phyloP scores from a whole-genome alignment of 371 early-diverging fungal species.

The Mucor irregularis region DNA sequence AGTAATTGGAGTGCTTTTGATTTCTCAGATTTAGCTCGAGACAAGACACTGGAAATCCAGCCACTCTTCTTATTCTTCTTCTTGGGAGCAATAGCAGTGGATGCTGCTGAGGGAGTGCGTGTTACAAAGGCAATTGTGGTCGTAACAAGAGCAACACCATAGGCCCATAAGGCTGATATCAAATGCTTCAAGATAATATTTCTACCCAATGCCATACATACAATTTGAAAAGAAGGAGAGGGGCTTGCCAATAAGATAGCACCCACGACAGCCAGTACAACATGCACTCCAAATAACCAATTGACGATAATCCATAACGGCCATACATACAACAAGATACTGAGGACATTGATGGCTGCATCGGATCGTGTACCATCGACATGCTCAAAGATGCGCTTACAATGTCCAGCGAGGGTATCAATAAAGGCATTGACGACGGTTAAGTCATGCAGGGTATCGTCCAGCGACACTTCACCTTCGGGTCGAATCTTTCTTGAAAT shows the following conservation, averaged over 20 bases:
- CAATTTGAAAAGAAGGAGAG: constrained; percentile 31
- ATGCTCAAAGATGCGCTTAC: neutral
- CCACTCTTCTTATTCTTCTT: neutral
- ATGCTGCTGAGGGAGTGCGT: neutral
- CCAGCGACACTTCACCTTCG: constrained; percentile 38
- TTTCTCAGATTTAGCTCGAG: constrained; percentile 20
- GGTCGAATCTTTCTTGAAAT: constrained; percentile 34
- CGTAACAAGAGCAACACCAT: constrained; percentile 28
- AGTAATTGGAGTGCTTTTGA: constrained; percentile 18
- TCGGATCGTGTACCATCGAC: constrained; percentile 32
- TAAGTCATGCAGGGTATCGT: constrained; percentile 41
- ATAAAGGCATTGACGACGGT: constrained; percentile 28
- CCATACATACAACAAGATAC: constrained; percentile 27
- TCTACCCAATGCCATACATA: constrained; percentile 10
- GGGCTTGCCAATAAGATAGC: constrained; percentile 15
- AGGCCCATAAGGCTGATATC: constrained; percentile 31
- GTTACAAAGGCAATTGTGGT: neutral
- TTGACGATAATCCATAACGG: constrained; percentile 35
- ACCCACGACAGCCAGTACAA: constrained; percentile 26
- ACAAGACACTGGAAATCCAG: neutral
- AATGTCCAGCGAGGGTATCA: constrained; percentile 9
- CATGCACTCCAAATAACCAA: constrained; percentile 23
- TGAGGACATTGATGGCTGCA: constrained; percentile 18
- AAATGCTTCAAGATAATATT: constrained; percentile 24
- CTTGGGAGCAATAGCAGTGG: neutral